Conservation (phyloP, 306 rosid species). For the Cucurbita moschata region DNA sequence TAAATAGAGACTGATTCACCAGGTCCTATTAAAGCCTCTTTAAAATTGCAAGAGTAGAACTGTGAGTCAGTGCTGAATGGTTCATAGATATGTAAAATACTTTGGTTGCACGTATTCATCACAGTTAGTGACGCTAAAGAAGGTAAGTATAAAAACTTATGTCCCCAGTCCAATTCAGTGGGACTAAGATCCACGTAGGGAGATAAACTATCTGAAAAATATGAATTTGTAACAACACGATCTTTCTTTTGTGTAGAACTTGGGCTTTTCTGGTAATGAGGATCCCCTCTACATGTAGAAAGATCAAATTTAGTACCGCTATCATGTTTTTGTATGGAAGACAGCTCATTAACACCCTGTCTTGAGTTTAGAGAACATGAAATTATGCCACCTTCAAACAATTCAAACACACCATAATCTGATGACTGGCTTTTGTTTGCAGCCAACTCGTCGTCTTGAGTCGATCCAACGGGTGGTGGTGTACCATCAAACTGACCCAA, state of each 20-base stretch:
- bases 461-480: constrained; percentile 22
- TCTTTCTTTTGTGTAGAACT: constrained; percentile 23
- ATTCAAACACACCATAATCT: constrained; percentile 66
- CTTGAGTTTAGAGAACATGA: constrained; percentile 63
- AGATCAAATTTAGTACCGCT: constrained; percentile 24
- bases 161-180: constrained; percentile 66
- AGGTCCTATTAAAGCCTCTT: constrained; percentile 50
- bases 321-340: constrained; percentile 37
- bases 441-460: constrained; percentile 26
- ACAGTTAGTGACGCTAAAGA: constrained; percentile 64
- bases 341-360: constrained; percentile 31
- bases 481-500: constrained; percentile 23
- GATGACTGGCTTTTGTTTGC: constrained; percentile 59
- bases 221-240: constrained; percentile 26
- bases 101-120: constrained; percentile 59
- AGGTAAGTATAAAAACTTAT: constrained; percentile 47
- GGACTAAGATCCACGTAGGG: constrained; percentile 57
- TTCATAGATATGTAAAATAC: constrained; percentile 64
- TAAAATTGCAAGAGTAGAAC: constrained; percentile 88
- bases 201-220: constrained; percentile 32
- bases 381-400: constrained; percentile 49
- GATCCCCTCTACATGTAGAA: constrained; percentile 42
- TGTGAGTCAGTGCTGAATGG: constrained; percentile 76
- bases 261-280: constrained; percentile 30
- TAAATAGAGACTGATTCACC: constrained; percentile 61